A percentile compares a stretch with the other conserved stretches of the same genome.
phyloP scores from a whole-genome alignment of 1,139 yeast species.

The Arxiozyma bovina region DNA sequence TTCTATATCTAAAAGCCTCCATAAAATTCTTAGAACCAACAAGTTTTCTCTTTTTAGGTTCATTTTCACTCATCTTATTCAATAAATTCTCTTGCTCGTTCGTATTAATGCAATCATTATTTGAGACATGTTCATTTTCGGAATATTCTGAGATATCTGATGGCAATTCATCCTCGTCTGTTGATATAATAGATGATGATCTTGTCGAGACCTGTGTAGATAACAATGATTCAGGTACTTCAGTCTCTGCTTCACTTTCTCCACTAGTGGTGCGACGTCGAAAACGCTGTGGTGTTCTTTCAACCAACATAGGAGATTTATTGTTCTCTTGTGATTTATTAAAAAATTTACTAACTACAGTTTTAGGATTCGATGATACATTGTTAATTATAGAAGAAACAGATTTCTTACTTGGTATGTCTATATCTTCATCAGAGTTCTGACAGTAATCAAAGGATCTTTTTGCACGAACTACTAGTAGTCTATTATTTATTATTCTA shows the following conservation, averaged over 20 bases:
- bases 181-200: slow-evolving; percentile 34
- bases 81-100: not conserved
- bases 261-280: not conserved
- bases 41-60: not conserved
- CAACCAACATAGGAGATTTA: not conserved
- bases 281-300: not conserved
- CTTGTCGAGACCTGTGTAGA: slow-evolving; percentile 17
- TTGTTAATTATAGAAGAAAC: not conserved
- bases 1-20: not conserved
- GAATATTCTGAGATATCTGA: slow-evolving; percentile 4
- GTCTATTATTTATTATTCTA: not conserved
- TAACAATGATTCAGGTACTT: slow-evolving; percentile 23
- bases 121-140: slow-evolving; percentile 4
- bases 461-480: not conserved
- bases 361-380: not conserved
- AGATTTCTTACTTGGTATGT: not conserved
- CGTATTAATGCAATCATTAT: not conserved
- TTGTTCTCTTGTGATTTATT: not conserved
- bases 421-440: not conserved
- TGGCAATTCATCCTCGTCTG: not conserved
- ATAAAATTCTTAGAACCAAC: not conserved
- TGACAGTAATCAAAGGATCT: not conserved
- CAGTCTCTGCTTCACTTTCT: slow-evolving; percentile 17
- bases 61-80: not conserved
- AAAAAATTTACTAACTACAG: not conserved